A percentile compares a stretch with the other conserved stretches of the same genome.
Conservation (phyloP, 2,329 filamentous ascomycete genomes). For the Xylariaceae sp. region DNA sequence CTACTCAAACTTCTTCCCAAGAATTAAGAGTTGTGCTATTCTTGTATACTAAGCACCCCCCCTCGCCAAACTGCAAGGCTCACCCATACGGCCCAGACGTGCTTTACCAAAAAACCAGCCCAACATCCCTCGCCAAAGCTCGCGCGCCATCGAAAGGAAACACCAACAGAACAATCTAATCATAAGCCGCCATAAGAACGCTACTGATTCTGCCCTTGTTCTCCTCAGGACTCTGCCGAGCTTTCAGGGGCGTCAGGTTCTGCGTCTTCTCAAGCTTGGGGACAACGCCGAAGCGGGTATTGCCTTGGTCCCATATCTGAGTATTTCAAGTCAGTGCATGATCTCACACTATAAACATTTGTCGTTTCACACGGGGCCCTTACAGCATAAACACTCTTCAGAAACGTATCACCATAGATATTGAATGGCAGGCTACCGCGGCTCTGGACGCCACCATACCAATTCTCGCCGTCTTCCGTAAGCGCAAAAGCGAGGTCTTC, state of each 20-base stretch:
- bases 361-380: neutral
- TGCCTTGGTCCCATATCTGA: constrained; percentile 61
- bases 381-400: constrained; percentile 62
- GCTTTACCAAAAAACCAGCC: too few species aligned
- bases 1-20: too few species aligned
- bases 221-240: constrained; percentile 18
- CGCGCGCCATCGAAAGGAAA: constrained; percentile 13
- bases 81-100: too few species aligned
- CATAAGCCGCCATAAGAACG: constrained; percentile 18
- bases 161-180: constrained; percentile 8
- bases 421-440: constrained; percentile 56
- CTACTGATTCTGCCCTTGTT: constrained; percentile 24
- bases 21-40: too few species aligned
- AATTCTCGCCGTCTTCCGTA: constrained; percentile 44
- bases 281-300: constrained; percentile 56
- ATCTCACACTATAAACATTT: neutral
- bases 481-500: constrained; percentile 58
- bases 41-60: too few species aligned
- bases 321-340: constrained; percentile 1
- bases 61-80: too few species aligned
- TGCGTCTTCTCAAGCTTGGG: constrained; percentile 47
- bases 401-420: constrained; percentile 59
- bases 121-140: neutral
- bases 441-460: constrained; percentile 64
- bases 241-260: constrained; percentile 25